phyloP scores from a whole-genome alignment of 2,329 filamentous ascomycete genomes.

The Bipolaris bicolor region DNA sequence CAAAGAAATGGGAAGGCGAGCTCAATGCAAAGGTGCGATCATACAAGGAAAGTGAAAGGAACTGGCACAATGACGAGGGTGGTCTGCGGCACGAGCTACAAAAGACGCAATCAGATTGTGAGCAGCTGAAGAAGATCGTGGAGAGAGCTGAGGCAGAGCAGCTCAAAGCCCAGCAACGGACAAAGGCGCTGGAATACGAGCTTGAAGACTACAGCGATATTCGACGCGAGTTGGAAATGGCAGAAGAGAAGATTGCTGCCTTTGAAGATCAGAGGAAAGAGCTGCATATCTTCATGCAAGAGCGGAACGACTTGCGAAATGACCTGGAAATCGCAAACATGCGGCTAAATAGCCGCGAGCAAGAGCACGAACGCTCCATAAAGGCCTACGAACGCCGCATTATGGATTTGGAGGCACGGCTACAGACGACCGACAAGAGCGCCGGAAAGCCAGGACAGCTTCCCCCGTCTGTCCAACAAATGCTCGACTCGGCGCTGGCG shows the following conservation, averaged over 20 bases:
- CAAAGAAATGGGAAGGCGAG: conserved; percentile 79
- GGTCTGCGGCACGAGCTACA: conserved; percentile 64
- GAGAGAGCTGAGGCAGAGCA: conserved; percentile 73
- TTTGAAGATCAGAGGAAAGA: conserved; percentile 43
- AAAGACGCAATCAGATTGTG: conserved; percentile 64
- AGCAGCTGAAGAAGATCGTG: conserved; percentile 69
- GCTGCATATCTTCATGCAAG: conserved; percentile 62
- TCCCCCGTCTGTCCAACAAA: conserved; percentile 51
- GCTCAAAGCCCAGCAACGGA: conserved; percentile 57
- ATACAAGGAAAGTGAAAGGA: conserved; percentile 73
- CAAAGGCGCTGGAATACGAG: conserved; percentile 64
- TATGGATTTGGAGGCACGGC: conserved; percentile 52
- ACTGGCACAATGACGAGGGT: conserved; percentile 64
- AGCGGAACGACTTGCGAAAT: conserved; percentile 64
- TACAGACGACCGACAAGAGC: conserved; percentile 35
- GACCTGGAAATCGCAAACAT: conserved; percentile 65
- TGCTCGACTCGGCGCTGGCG: conserved; percentile 57
- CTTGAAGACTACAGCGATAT: conserved; percentile 63
- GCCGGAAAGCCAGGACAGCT: conserved; percentile 42
- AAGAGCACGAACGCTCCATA: conserved; percentile 56
- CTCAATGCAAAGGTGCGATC: conserved; percentile 69
- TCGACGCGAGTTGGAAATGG: conserved; percentile 39
- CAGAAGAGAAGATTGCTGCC: conserved; percentile 41
- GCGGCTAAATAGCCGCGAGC: conserved; percentile 61
- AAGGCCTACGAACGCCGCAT: conserved; percentile 58